phyloP scores from a whole-genome alignment of 23 red algal genomes.

The Agarophyton chilense region DNA sequence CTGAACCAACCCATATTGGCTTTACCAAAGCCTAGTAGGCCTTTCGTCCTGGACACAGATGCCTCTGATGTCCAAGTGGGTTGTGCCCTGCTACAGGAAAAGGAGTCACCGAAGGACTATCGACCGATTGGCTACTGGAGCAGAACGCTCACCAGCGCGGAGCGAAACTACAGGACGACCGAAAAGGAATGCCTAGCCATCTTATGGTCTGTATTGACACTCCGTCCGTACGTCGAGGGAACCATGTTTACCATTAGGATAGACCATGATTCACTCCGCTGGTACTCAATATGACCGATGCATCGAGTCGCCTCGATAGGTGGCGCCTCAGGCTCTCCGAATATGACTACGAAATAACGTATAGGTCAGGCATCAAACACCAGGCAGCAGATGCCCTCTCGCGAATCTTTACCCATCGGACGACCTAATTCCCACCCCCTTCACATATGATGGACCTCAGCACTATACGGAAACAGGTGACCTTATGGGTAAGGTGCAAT shows the following conservation, averaged over 20 bases:
- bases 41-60: constrained; percentile 14
- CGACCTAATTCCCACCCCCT: not conserved
- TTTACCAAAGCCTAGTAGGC: not conserved
- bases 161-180: constrained; percentile 1
- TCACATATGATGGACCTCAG: not conserved
- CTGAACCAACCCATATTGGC: constrained; percentile 27
- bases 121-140: constrained; percentile 34
- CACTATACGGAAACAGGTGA: not conserved
- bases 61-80: constrained; percentile 16
- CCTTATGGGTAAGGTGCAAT: not conserved
- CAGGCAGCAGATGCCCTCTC: not conserved
- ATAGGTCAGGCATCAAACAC: constrained; percentile 12
- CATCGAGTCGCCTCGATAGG: not conserved
- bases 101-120: constrained; percentile 6
- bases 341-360: not conserved
- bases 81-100: constrained; percentile 1
- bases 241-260: constrained; percentile 6
- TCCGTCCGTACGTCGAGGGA: constrained; percentile 16
- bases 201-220: constrained; percentile 10
- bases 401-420: not conserved
- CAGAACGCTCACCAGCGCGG: not conserved
- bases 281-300: constrained; percentile 8
- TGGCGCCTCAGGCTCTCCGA: not conserved
- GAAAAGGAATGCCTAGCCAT: constrained; percentile 28
- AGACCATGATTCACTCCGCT: not conserved